Conservation (phyloP, 23 red algal genomes). For the Gracilariopsis chorda region DNA sequence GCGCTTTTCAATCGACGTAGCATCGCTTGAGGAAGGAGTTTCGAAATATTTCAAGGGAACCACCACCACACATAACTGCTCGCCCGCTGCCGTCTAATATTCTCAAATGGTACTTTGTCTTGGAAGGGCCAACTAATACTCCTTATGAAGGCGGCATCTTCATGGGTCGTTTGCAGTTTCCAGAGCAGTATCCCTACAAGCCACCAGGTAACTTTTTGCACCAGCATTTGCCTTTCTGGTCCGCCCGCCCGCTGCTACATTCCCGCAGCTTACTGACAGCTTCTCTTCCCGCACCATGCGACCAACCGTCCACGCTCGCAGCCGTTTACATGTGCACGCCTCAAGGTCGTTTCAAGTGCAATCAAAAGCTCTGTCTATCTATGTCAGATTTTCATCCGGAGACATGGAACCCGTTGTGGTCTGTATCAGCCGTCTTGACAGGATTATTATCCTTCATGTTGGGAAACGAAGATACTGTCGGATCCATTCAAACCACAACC, state of each 20-base stretch:
- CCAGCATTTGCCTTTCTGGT: neutral
- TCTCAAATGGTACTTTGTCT: constrained; percentile 88
- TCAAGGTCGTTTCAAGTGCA: constrained; percentile 75
- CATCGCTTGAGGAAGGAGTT: constrained; percentile 87
- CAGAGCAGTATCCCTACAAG: constrained; percentile 89
- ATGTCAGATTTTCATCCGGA: constrained; percentile 93
- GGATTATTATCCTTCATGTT: constrained; percentile 95
- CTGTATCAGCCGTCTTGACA: constrained; percentile 67
- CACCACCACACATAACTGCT: constrained; percentile 80
- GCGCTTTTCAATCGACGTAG: neutral
- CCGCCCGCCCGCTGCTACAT: no score
- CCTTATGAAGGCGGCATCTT: constrained; percentile 85
- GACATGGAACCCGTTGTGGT: constrained; percentile 91
- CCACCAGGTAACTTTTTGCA: constrained; percentile 62
- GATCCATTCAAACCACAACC: constrained; percentile 66
- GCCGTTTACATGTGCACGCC: constrained; percentile 92
- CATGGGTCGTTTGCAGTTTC: constrained; percentile 83
- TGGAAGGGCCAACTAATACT: constrained; percentile 70
- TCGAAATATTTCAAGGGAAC: constrained; percentile 74
- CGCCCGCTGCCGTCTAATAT: constrained; percentile 87
- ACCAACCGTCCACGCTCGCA: neutral
- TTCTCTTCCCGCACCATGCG: neutral
- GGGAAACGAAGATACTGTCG: constrained; percentile 66
- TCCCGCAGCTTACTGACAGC: neutral
- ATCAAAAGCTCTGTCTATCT: constrained; percentile 79